Evolutionary conservation across 345 rosid genomes (phyloP), one percentile per base, ranked within the genome.

Genomic region (Populus deltoides): DNA sequence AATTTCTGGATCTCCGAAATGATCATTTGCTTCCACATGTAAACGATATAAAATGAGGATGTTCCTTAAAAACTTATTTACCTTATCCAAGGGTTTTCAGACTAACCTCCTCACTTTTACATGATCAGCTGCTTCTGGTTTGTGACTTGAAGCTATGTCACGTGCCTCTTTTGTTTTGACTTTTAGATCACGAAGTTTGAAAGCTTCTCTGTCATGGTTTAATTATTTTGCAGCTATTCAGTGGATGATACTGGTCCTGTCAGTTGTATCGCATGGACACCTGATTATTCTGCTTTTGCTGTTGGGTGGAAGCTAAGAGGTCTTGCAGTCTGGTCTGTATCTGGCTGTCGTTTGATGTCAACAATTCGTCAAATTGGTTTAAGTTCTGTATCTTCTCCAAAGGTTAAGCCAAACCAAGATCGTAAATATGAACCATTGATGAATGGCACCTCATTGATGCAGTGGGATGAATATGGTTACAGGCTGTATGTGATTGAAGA

Each of bases 251-350:
- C 98, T 75, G 99, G 99, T 79, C 83, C 94, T n/a, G 98, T 96
- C 75, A 91, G 88, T 82, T 85, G 89, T 86, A 91, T 96, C 86
- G 91, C 92, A 69, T 96, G 99, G 99, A 93, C 98, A 51, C 99
- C 97, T 76, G 97, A 93, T 88, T 88, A 92, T 87, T 90, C 99
- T 84, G 97, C 98, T 85, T 93, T 96, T 88, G 97, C 98, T 47
- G 97, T 96, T 85, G 99, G 99, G 81, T 96, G 98, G 99, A 96
- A 91, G 86, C 85, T 83, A 80, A 91, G 98, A 89, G 99, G 99
- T 66, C 94, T 93, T 79, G 83, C 97, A 38, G 99, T 93, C 77
- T 96, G 99, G 99, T 96, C 99, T 38, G 90, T 96, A 16, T 93
- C 99, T 77, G 99, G 99, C 68, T 96, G 98, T 86, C 91, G 99